A percentile compares a stretch with the other conserved stretches of the same genome.
Evolutionary conservation across 345 rosid species (phyloP).

Genomic region (Adansonia digitata): DNA sequence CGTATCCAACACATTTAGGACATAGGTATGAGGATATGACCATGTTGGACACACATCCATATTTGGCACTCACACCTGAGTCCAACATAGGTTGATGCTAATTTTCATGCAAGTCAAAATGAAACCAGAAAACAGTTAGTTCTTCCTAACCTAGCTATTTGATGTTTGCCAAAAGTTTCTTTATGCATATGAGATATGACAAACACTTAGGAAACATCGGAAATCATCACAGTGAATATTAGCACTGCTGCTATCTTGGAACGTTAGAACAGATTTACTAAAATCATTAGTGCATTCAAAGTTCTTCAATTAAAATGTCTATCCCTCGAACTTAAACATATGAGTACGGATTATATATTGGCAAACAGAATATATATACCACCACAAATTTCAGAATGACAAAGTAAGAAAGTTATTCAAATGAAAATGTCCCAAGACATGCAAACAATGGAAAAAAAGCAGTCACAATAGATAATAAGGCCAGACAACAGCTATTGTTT

Average conservation of each 20-base stretch:
- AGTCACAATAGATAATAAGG: not conserved
- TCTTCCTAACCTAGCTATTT: not conserved
- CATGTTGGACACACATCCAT: too few relatives aligned
- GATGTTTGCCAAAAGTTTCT: not conserved
- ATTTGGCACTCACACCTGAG: too few relatives aligned
- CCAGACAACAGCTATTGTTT: conserved; percentile 4
- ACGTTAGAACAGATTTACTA: not conserved
- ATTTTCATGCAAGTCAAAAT: conserved; percentile 6
- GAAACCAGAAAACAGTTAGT: not conserved
- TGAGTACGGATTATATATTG: not conserved
- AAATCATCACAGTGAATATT: not conserved
- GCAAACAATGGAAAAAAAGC: not conserved
- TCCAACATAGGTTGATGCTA: not conserved
- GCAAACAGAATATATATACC: not conserved
- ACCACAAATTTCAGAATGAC: not conserved
- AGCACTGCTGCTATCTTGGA: not conserved
- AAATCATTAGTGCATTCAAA: not conserved
- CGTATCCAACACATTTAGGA: too few relatives aligned
- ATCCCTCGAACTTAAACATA: not conserved
- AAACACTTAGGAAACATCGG: not conserved
- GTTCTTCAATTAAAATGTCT: not conserved
- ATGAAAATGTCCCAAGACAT: not conserved
- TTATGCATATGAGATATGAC: not conserved
- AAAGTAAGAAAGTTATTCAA: not conserved
- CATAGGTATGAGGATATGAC: too few relatives aligned